Evolutionary conservation across 2,329 filamentous ascomycete genomes (phyloP).

Genomic region (Sclerotinia spermophila): DNA sequence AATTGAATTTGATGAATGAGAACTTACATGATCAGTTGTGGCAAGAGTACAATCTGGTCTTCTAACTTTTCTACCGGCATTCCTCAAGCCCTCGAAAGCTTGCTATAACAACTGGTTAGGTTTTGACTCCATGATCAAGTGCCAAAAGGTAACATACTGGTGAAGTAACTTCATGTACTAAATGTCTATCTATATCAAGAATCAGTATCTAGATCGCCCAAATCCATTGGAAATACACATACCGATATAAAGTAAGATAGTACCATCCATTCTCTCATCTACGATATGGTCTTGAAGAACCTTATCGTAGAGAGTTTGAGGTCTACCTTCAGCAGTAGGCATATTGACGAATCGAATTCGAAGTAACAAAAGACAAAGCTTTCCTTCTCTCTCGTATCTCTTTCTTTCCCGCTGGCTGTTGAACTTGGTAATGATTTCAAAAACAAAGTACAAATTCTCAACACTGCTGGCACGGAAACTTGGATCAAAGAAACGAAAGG

Average conservation of each 20-base stretch:
- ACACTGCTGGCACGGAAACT: not conserved
- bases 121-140: not conserved
- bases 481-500: not conserved
- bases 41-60: conserved; percentile 95
- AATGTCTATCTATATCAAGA: conserved; percentile 68
- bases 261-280: conserved; percentile 92
- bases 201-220: conserved; percentile 21
- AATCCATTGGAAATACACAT: conserved; percentile 36
- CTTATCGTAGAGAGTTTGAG: conserved; percentile 86
- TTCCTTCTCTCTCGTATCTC: not conserved
- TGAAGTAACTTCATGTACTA: conserved; percentile 98
- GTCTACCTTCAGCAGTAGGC: conserved; percentile 21
- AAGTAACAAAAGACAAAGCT: not conserved
- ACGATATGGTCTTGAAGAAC: conserved; percentile 93
- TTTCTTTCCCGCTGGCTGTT: not conserved
- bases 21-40: conserved; percentile 74
- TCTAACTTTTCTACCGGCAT: conserved; percentile 81
- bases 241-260: conserved; percentile 90
- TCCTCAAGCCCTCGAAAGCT: conserved; percentile 78
- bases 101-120: conserved; percentile 55
- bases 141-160: conserved; percentile 57
- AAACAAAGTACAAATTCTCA: not conserved
- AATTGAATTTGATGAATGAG: not conserved
- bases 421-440: not conserved
- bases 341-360: not conserved